These are phyloP conservation scores for Fonsecaea pedrosoi DNA, from an alignment of 2,329 filamentous ascomycete genomes.

Conservation along the genomic window DNA sequence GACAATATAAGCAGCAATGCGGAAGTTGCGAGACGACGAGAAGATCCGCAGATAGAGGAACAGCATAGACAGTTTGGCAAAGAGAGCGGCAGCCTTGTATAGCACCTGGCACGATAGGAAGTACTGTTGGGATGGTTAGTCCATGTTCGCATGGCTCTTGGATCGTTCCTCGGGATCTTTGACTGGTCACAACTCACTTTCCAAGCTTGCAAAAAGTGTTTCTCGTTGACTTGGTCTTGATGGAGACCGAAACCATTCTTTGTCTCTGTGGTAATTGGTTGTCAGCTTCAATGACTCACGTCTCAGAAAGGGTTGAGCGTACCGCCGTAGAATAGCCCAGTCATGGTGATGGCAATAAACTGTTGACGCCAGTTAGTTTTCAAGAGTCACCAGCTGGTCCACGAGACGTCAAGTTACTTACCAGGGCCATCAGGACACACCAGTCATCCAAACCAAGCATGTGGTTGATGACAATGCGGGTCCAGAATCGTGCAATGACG, in stretches of 20 bases:
- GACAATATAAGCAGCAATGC: conserved; percentile 13
- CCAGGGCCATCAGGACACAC: conserved; percentile 15
- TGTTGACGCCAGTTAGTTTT: background rate
- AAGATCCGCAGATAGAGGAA: conserved; percentile 22
- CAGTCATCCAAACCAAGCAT: conserved; percentile 20
- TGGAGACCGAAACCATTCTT: conserved; percentile 21
- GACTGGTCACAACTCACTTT: conserved; percentile 7
- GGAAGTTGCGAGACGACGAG: conserved; percentile 18
- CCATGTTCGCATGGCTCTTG: background rate
- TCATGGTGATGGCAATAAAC: conserved; percentile 17
- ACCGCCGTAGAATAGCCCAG: conserved; percentile 18
- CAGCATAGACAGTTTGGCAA: conserved; percentile 20
- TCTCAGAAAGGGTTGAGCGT: background rate
- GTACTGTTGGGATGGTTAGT: conserved; percentile 11
- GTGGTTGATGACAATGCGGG: conserved; percentile 14
- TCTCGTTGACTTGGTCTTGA: conserved; percentile 7
- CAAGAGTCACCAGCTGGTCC: background rate
- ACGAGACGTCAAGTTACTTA: background rate
- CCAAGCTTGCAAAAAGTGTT: conserved; percentile 21
- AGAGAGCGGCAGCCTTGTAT: conserved; percentile 21
- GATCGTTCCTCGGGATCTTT: background rate
- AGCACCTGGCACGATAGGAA: conserved; percentile 19
- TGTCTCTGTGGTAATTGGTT: conserved; percentile 1
- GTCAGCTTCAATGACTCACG: background rate
- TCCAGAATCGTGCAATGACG: conserved; percentile 20